A percentile compares a stretch with the other conserved stretches of the same genome.
These are phyloP conservation scores for Aspergillus sp. DNA, from an alignment of 2,329 filamentous ascomycete genomes.

Conservation along the genomic window DNA sequence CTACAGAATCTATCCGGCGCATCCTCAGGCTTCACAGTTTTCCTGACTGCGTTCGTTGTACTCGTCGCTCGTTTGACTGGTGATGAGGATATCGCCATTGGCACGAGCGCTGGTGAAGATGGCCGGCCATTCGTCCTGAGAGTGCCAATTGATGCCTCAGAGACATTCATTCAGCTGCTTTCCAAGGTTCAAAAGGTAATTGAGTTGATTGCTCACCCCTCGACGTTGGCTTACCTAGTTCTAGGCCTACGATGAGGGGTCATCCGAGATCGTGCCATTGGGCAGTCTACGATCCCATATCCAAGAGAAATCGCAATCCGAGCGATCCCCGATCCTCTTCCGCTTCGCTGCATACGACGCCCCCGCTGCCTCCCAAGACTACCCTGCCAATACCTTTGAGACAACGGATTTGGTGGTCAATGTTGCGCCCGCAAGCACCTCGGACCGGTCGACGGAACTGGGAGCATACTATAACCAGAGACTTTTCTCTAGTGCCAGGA, in stretches of 20 bases:
- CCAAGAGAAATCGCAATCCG: slow-evolving; percentile 41
- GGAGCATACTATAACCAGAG: slow-evolving; percentile 47
- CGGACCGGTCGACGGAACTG: slow-evolving; percentile 29
- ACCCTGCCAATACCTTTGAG: slow-evolving; percentile 45
- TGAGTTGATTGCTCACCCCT: background rate
- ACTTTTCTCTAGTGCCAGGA: slow-evolving; percentile 47
- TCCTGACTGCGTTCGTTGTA: slow-evolving; percentile 46
- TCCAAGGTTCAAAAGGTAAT: slow-evolving; percentile 42
- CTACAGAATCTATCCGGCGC: slow-evolving; percentile 39
- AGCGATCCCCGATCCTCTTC: slow-evolving; percentile 44
- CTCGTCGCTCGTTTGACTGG: slow-evolving; percentile 49
- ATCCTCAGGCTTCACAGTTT: slow-evolving; percentile 39
- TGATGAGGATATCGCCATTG: slow-evolving; percentile 51
- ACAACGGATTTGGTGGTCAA: slow-evolving; percentile 45
- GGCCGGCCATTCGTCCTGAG: slow-evolving; percentile 48
- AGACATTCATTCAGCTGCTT: slow-evolving; percentile 43
- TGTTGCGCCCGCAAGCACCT: slow-evolving; percentile 28
- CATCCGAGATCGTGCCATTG: slow-evolving; percentile 44
- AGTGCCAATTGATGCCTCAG: slow-evolving; percentile 40
- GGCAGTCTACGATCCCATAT: slow-evolving; percentile 41
- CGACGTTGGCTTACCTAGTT: slow-evolving; percentile 6
- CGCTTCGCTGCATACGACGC: slow-evolving; percentile 49
- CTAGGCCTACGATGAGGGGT: slow-evolving; percentile 42
- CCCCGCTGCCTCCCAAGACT: slow-evolving; percentile 41
- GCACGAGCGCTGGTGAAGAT: slow-evolving; percentile 44